Conservation (phyloP, 345 rosid species). For the Melaleuca quinquenervia region DNA sequence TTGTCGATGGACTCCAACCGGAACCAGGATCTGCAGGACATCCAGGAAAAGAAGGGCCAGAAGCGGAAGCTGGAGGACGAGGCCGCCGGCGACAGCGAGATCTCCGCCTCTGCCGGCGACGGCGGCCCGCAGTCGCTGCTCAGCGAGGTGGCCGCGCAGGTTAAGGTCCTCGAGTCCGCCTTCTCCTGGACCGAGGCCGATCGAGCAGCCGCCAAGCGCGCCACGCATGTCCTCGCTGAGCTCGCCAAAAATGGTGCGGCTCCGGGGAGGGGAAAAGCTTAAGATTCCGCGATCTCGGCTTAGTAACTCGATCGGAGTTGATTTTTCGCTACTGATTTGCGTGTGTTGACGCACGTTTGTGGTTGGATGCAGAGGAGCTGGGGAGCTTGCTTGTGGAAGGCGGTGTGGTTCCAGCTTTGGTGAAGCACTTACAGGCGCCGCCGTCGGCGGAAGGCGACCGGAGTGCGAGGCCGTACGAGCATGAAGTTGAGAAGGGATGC, state of each 20-base stretch:
- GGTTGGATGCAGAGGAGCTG: constrained; percentile 65
- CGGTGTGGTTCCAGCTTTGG: constrained; percentile 88
- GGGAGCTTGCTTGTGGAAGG: constrained; percentile 94
- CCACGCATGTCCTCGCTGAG: constrained; percentile 94
- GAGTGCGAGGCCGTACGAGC: constrained; percentile 64
- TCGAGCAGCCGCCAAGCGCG: constrained; percentile 94
- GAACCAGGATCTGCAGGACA: constrained; percentile 21
- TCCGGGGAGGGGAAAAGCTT: not conserved
- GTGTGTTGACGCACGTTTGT: not conserved
- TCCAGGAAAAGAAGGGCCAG: constrained; percentile 84
- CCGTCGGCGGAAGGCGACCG: constrained; percentile 40
- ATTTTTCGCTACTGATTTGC: not conserved
- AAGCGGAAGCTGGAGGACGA: constrained; percentile 90
- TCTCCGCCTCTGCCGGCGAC: constrained; percentile 50
- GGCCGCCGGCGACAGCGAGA: constrained; percentile 38
- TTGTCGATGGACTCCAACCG: constrained; percentile 3
- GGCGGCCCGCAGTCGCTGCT: constrained; percentile 49
- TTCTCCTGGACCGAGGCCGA: constrained; percentile 88
- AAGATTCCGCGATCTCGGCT: not conserved
- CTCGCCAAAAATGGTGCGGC: constrained; percentile 89
- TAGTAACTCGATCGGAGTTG: not conserved
- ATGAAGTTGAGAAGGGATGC: constrained; percentile 97
- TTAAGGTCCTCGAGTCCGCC: constrained; percentile 47
- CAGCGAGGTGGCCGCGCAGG: constrained; percentile 63
- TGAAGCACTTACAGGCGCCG: constrained; percentile 85